These are phyloP conservation scores for Lablab purpureus DNA, from an alignment of 306 rosid genomes.

Conservation along the genomic window DNA sequence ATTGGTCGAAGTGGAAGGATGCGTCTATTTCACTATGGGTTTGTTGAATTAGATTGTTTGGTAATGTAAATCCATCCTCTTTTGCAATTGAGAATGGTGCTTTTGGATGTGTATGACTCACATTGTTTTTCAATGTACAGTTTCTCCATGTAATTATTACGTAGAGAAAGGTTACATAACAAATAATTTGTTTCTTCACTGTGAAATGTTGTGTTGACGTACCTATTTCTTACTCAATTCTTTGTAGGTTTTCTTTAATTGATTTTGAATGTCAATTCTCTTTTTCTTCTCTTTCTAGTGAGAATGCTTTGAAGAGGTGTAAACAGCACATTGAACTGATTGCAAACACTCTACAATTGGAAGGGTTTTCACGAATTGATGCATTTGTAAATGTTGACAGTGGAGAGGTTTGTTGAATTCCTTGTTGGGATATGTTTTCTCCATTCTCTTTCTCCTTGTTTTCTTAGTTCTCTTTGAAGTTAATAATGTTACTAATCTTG, in stretches of 20 bases:
- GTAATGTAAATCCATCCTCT: not conserved
- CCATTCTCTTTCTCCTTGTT: conserved; percentile 9
- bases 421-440: conserved; percentile 23
- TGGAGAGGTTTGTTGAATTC: conserved; percentile 76
- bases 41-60: conserved; percentile 13
- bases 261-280: conserved; percentile 32
- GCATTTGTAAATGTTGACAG: conserved; percentile 88
- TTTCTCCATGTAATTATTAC: not conserved
- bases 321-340: conserved; percentile 74
- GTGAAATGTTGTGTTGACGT: conserved; percentile 5
- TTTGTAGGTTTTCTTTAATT: conserved; percentile 15
- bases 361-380: conserved; percentile 96
- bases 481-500: not conserved
- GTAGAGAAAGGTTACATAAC: not conserved
- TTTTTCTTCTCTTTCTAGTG: conserved; percentile 53
- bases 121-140: not conserved
- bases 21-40: not conserved
- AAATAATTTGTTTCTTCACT: conserved; percentile 2
- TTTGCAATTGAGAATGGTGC: conserved; percentile 5
- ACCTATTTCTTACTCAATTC: conserved; percentile 2
- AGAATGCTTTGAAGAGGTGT: conserved; percentile 73
- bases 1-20: conserved; percentile 12
- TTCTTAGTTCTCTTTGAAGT: conserved; percentile 26
- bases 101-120: not conserved
- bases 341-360: conserved; percentile 82